Evolutionary conservation across 208 protist species (phyloP).

Genomic region (Naegleria fowleri): DNA sequence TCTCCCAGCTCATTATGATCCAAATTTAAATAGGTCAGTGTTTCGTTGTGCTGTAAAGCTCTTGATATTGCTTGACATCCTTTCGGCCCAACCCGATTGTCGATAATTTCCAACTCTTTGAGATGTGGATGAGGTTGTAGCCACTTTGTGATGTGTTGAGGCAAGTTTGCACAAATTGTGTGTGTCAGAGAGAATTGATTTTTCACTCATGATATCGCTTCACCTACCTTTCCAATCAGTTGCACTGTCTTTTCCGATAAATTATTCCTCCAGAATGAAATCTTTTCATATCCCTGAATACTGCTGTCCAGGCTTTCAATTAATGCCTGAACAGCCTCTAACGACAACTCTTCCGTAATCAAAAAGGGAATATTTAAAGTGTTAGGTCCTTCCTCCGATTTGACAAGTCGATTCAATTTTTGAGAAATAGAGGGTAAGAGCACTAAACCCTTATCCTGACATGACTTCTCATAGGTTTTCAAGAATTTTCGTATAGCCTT

Average conservation of each 20-base stretch:
- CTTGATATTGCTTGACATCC: neutral
- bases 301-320: neutral
- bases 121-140: neutral
- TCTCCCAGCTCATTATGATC: neutral
- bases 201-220: too few relatives aligned
- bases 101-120: constrained; percentile 7
- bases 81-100: neutral
- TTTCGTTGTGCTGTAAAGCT: neutral
- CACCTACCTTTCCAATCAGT: neutral
- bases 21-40: neutral
- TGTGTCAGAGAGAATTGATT: too few relatives aligned
- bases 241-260: neutral
- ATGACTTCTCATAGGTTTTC: neutral
- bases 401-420: neutral
- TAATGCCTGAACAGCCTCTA: neutral
- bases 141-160: neutral
- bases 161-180: too few relatives aligned
- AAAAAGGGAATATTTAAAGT: neutral
- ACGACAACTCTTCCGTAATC: neutral
- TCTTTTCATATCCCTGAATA: neutral
- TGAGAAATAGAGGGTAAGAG: neutral
- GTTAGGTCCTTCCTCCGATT: neutral
- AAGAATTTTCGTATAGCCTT: neutral
- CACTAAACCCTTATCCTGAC: neutral
- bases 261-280: constrained; percentile 7